phyloP scores from a whole-genome alignment of 257 asterid genomes.

The Solanum virginianum region DNA sequence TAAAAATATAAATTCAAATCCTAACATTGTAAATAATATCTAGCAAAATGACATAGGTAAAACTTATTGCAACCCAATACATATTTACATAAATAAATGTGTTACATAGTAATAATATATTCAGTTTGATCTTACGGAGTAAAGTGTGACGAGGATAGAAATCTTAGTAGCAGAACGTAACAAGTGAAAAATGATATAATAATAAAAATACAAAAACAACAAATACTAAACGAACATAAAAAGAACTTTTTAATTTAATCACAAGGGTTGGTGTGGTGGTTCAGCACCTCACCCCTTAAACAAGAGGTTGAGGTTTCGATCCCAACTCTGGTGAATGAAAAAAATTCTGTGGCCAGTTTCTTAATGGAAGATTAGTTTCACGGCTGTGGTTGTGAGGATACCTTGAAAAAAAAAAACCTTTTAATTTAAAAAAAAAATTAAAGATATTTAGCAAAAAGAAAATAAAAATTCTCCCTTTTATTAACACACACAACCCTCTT shows the following conservation, averaged over 20 bases:
- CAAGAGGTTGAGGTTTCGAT: too few species aligned
- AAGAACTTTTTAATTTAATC: not conserved
- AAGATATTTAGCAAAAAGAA: not conserved
- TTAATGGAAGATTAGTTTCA: too few species aligned
- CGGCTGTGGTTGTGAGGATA: too few species aligned
- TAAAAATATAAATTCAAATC: not conserved
- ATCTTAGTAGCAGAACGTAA: accelerated
- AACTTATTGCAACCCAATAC: not conserved
- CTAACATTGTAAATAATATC: not conserved
- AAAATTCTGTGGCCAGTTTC: too few species aligned
- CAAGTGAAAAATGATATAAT: not conserved
- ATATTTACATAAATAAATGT: not conserved
- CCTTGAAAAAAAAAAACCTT: too few species aligned
- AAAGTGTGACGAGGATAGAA: not conserved
- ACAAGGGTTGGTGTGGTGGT: too few species aligned
- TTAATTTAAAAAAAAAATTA: not conserved
- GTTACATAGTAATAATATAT: too few species aligned
- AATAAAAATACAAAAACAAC: not conserved
- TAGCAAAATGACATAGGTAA: not conserved
- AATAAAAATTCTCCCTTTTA: not conserved
- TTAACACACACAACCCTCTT: not conserved
- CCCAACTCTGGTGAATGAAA: too few species aligned
- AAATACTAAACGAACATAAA: not conserved
- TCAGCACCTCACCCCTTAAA: too few species aligned
- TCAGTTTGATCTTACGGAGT: too few species aligned